phyloP scores from a whole-genome alignment of 495 filamentous ascomycete species.

The Sabuloglossum arenarium region DNA sequence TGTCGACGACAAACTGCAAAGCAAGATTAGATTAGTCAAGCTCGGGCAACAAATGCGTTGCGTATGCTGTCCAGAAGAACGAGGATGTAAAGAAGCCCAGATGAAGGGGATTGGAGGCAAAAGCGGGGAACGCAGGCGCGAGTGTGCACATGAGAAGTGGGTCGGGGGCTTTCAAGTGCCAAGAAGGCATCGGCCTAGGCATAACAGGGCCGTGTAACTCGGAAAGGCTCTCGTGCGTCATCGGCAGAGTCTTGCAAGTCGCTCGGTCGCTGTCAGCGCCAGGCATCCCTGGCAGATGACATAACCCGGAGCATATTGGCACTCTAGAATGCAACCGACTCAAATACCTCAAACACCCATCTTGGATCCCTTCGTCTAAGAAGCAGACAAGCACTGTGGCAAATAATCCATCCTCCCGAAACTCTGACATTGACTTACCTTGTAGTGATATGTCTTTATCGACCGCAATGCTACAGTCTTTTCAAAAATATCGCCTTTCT shows the following conservation, averaged over 20 bases:
- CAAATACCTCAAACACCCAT: no score
- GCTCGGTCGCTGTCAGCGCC: neutral
- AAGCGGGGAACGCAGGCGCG: neutral
- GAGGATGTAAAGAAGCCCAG: neutral
- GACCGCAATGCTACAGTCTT: constrained; percentile 55
- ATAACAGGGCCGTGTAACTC: neutral
- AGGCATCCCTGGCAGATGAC: no score
- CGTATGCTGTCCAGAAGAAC: neutral
- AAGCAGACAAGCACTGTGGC: neutral
- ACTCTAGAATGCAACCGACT: no score
- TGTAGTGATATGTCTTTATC: constrained; percentile 54
- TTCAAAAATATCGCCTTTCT: constrained; percentile 45
- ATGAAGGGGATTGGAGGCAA: neutral
- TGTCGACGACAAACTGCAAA: constrained; percentile 76
- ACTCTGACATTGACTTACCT: constrained; percentile 28
- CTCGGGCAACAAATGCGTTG: neutral
- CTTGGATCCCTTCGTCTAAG: neutral
- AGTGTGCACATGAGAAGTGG: neutral
- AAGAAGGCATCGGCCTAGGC: neutral
- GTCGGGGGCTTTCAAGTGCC: neutral
- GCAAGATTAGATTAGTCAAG: constrained; percentile 3
- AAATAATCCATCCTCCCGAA: neutral
- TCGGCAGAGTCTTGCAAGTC: neutral
- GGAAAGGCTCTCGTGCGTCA: neutral
- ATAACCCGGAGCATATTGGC: no score